phyloP scores from a whole-genome alignment of 208 protist genomes.

The Giardia duodenalis region DNA sequence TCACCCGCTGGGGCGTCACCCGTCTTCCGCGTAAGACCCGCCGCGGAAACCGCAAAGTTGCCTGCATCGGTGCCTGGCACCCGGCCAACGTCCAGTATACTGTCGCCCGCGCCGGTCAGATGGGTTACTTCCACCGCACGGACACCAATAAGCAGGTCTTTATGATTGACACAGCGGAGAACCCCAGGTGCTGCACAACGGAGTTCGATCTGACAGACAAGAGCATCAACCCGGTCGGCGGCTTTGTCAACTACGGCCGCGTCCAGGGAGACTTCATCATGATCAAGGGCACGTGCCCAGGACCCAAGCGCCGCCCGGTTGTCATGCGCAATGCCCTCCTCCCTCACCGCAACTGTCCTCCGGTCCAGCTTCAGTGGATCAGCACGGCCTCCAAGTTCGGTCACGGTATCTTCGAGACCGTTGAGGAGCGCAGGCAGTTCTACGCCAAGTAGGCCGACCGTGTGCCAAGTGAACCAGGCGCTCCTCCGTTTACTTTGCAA shows the following conservation, averaged over 20 bases:
- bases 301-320: constrained; percentile 76
- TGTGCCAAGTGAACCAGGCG: no score
- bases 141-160: constrained; percentile 99
- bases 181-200: constrained; percentile 66
- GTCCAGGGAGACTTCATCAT: constrained; percentile 89
- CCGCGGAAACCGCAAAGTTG: constrained; percentile 92
- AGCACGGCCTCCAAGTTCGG: constrained; percentile 96
- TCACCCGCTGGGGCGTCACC: constrained; percentile 81
- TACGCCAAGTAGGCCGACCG: constrained; percentile 19
- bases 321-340: constrained; percentile 86
- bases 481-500: no score
- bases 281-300: constrained; percentile 64
- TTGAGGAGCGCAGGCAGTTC: constrained; percentile 69
- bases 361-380: constrained; percentile 84
- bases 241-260: constrained; percentile 91
- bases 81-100: constrained; percentile 79
- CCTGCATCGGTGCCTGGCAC: constrained; percentile 97
- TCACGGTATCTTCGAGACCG: constrained; percentile 94
- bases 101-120: constrained; percentile 93
- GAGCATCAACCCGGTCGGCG: constrained; percentile 94
- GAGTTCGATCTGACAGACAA: constrained; percentile 92
- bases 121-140: constrained; percentile 91
- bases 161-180: constrained; percentile 61
- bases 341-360: constrained; percentile 64
- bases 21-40: constrained; percentile 93